These are phyloP conservation scores for Leccinum proliferum DNA, from an alignment of 1,284 basidiomycete genomes.

Conservation along the genomic window DNA sequence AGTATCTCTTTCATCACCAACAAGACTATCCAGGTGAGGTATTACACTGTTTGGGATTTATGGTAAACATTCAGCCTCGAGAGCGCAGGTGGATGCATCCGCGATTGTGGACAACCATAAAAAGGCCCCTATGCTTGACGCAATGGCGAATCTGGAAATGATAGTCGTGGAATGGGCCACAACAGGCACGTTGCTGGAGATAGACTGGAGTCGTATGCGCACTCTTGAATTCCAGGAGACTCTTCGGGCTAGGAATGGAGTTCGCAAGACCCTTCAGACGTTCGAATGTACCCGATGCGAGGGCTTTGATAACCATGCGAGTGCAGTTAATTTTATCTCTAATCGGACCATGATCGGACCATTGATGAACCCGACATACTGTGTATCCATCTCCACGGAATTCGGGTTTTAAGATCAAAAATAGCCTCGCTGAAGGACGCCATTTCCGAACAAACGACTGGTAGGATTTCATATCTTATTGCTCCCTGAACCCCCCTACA, in stretches of 20 bases:
- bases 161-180: slow-evolving; percentile 54
- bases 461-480: background rate
- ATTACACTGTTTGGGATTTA: background rate
- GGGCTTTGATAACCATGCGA: slow-evolving; percentile 49
- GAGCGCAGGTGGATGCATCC: slow-evolving; percentile 61
- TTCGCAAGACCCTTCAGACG: slow-evolving; percentile 39
- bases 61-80: slow-evolving; percentile 5
- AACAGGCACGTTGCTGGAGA: slow-evolving; percentile 54
- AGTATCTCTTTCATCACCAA: slow-evolving; percentile 78
- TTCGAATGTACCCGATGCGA: slow-evolving; percentile 54
- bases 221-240: slow-evolving; percentile 92
- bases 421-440: slow-evolving; percentile 74
- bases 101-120: slow-evolving; percentile 61
- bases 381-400: slow-evolving; percentile 73
- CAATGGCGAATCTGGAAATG: slow-evolving; percentile 41
- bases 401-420: slow-evolving; percentile 68
- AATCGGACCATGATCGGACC: background rate
- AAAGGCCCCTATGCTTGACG: slow-evolving; percentile 58
- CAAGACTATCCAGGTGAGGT: slow-evolving; percentile 62
- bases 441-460: slow-evolving; percentile 80
- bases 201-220: slow-evolving; percentile 81
- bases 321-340: slow-evolving; percentile 7
- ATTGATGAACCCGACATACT: slow-evolving; percentile 30
- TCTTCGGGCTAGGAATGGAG: slow-evolving; percentile 54
- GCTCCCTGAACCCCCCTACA: too few species aligned